phyloP scores from a whole-genome alignment of 768 basidiomycete genomes.

The Lyophyllum decastes region DNA sequence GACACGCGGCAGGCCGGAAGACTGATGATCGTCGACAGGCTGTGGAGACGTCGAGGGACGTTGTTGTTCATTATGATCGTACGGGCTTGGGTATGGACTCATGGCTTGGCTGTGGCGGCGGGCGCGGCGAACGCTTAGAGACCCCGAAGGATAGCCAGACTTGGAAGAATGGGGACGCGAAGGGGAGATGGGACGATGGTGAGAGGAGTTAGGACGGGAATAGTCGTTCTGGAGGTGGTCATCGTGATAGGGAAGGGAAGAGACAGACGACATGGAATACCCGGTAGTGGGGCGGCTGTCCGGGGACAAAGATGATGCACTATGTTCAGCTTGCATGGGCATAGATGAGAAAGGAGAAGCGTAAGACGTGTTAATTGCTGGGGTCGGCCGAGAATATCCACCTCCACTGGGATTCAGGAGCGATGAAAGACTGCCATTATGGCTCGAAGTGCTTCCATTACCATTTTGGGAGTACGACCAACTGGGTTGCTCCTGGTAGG shows the following conservation, averaged over 20 bases:
- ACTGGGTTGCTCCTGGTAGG: conserved; percentile 60
- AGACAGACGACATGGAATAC: conserved; percentile 84
- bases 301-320: conserved; percentile 75
- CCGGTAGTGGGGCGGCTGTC: conserved; percentile 86
- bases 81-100: conserved; percentile 85
- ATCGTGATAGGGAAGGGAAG: conserved; percentile 73
- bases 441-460: conserved; percentile 58
- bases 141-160: conserved; percentile 49
- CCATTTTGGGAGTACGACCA: conserved; percentile 50
- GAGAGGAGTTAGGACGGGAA: conserved; percentile 73
- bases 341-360: conserved; percentile 69
- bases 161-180: conserved; percentile 66
- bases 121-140: conserved; percentile 69
- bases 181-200: conserved; percentile 71
- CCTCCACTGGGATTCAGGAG: conserved; percentile 72
- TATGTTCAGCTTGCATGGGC: conserved; percentile 68
- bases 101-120: conserved; percentile 86
- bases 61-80: conserved; percentile 65
- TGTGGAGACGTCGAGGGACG: conserved; percentile 75
- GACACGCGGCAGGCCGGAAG: conserved; percentile 62
- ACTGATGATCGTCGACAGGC: conserved; percentile 55
- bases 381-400: conserved; percentile 59
- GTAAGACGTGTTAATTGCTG: conserved; percentile 75
- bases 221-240: conserved; percentile 57
- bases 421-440: conserved; percentile 76